phyloP scores from a whole-genome alignment of 805 yeast species.

The Sugiyamaella marilandica region DNA sequence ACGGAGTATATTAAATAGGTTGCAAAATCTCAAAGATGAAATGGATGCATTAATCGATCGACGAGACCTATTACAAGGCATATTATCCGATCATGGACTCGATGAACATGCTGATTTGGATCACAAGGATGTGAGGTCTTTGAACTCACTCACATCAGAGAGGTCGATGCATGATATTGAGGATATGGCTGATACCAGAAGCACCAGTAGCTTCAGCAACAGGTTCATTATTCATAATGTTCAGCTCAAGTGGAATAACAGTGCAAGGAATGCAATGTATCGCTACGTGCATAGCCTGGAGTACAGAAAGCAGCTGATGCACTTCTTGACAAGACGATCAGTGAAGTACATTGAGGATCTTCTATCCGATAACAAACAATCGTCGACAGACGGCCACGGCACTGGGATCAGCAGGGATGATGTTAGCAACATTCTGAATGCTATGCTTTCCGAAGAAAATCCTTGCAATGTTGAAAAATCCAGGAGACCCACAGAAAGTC shows the following conservation, averaged over 20 bases:
- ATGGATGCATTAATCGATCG: constrained; percentile 16
- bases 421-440: constrained; percentile 2
- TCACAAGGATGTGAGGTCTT: constrained; percentile 4
- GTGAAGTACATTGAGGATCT: constrained; percentile 49
- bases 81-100: background rate
- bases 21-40: constrained; percentile 15
- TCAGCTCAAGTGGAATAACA: constrained; percentile 74
- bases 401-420: constrained; percentile 10
- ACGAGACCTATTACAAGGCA: constrained; percentile 1
- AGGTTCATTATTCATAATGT: constrained; percentile 69
- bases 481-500: background rate
- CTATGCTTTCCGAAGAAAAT: background rate
- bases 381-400: constrained; percentile 7
- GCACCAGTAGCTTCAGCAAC: constrained; percentile 46
- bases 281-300: constrained; percentile 52
- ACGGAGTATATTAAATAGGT: constrained; percentile 15
- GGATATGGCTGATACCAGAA: constrained; percentile 18
- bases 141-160: constrained; percentile 5
- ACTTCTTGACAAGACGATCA: constrained; percentile 46
- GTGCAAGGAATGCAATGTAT: constrained; percentile 57
- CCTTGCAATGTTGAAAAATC: background rate
- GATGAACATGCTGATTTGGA: constrained; percentile 5
- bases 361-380: constrained; percentile 30
- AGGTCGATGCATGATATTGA: constrained; percentile 14
- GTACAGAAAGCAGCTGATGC: constrained; percentile 40